Conservation (phyloP, 768 basidiomycete genomes). For the Phylloporus sp. region DNA sequence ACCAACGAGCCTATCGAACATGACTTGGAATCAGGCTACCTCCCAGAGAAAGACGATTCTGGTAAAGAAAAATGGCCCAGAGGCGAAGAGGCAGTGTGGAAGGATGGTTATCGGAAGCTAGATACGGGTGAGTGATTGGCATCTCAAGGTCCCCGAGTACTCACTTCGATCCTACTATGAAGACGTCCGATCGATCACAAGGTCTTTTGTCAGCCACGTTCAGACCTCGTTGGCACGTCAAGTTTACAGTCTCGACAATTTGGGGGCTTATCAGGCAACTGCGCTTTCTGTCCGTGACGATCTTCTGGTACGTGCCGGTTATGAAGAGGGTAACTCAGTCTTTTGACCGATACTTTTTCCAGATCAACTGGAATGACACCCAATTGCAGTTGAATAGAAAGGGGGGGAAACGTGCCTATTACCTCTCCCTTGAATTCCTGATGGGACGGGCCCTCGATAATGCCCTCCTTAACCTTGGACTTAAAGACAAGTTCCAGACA, state of each 20-base stretch:
- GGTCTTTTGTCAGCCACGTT: constrained; percentile 75
- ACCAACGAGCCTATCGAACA: background rate
- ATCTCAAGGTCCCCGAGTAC: background rate
- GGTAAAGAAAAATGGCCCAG: constrained; percentile 85
- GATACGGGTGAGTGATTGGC: constrained; percentile 43
- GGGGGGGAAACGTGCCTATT: constrained; percentile 87
- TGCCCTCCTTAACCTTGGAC: constrained; percentile 81
- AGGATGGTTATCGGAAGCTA: constrained; percentile 50
- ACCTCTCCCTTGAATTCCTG: constrained; percentile 91
- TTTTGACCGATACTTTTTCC: background rate
- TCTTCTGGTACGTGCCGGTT: constrained; percentile 53
- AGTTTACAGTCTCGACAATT: constrained; percentile 79
- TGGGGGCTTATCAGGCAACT: constrained; percentile 89
- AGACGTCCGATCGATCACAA: constrained; percentile 63
- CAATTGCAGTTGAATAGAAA: constrained; percentile 75
- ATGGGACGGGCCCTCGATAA: constrained; percentile 79
- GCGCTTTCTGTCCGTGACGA: constrained; percentile 86
- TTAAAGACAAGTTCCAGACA: constrained; percentile 69
- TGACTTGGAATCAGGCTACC: constrained; percentile 53
- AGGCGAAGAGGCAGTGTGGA: constrained; percentile 76
- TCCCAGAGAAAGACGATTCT: constrained; percentile 67
- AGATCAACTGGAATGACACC: constrained; percentile 86
- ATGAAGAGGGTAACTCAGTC: background rate
- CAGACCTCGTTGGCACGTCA: constrained; percentile 89
- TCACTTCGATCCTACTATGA: background rate